Evolutionary conservation across 805 yeast species (phyloP), one percentile per base, ranked within the genome.

Genomic region (Saccharomycopsis guyanensis): DNA sequence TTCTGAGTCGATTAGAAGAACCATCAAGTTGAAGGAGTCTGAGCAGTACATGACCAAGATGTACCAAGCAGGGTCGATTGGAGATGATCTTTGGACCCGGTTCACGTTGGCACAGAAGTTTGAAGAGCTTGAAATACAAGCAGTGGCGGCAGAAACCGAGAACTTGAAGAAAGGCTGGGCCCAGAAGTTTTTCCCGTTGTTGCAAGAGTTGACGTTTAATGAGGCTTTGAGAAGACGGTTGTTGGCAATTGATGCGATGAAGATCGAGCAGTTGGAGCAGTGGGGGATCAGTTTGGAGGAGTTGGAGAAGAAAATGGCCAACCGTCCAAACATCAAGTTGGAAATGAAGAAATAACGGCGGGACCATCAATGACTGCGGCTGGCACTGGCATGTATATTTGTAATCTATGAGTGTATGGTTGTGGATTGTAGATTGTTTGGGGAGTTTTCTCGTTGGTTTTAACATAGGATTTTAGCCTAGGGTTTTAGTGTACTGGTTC

Each of bases 121-220:
- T 51, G 83, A 84, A 56, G 95, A 88, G 57, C 60, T 82, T 23
- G 97, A 93, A 63, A 66, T 93, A 53, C 76, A 79, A 61, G 89
- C 82, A 49, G 70, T 87, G 40, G 80, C 85, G 4, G 66, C 62
- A 46, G 96, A 86, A 63, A 87, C 93, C 37, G 87, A 86, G 60
- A 54, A 66, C 15, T 67, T 75, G 53, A 83, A 85, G 58, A 76
- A 79, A 38, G 91, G 87, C 29, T 89, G 96, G 96, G 78, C 82
- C 5, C 82, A 76, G 53, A 66, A 73, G 38, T 76, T 87, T 57
- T 82, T 87, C 58, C 84, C 84, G 7, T 74, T 81, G 12, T 82
- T 89, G 38, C 91, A 84, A 61, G 97, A 93, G 60, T 82, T 91
- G 43, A 86, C 95, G 53, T 85, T 88, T 64, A 93, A 91, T 61